phyloP scores from a whole-genome alignment of 306 rosid genomes.

The Ormosia semicastrata region DNA sequence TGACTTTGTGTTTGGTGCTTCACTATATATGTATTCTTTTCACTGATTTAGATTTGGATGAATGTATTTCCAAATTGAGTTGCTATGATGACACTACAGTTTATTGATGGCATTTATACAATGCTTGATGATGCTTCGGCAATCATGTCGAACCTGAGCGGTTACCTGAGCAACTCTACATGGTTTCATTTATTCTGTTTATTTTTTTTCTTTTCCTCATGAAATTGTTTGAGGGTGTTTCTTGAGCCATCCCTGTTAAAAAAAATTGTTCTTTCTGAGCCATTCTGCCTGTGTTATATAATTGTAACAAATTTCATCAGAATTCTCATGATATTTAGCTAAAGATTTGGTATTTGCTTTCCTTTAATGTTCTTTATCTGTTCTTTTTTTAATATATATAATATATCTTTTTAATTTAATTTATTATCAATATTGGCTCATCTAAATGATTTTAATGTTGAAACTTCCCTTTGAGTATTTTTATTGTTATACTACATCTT shows the following conservation, averaged over 20 bases:
- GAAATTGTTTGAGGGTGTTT: not conserved
- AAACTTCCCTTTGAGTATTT: not conserved
- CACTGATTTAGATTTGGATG: not conserved
- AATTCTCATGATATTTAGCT: not conserved
- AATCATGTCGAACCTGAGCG: conserved; percentile 44
- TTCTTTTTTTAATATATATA: not conserved
- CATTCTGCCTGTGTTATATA: not conserved
- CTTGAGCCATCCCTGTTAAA: not conserved
- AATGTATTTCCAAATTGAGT: conserved; percentile 14
- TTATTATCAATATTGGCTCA: not conserved
- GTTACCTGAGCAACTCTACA: conserved; percentile 42
- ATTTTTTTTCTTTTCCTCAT: not conserved
- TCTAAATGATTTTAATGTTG: not conserved
- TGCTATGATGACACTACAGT: conserved; percentile 25
- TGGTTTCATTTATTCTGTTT: not conserved
- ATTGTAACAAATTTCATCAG: not conserved
- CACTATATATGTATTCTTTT: not conserved
- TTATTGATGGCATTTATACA: conserved; percentile 29
- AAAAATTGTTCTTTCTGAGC: not conserved
- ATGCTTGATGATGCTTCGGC: conserved; percentile 39
- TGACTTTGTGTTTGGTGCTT: not conserved
- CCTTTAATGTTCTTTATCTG: not conserved
- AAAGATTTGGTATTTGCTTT: not conserved
- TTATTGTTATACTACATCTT: not conserved
- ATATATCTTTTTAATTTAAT: not conserved